Conservation (phyloP, 768 basidiomycete genomes). For the Agrocybe pediades region DNA sequence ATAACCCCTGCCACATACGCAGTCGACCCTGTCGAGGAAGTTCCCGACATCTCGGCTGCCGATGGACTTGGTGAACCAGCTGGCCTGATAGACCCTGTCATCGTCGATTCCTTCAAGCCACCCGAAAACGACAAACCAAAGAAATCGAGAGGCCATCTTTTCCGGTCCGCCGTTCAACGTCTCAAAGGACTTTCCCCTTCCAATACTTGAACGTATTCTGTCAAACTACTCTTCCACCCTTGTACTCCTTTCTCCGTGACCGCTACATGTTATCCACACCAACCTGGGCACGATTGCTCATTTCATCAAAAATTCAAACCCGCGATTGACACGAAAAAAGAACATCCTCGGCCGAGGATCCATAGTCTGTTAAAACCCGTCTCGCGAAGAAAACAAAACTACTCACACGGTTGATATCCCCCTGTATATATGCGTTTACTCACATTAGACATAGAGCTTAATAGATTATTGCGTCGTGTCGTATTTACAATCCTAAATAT, state of each 20-base stretch:
- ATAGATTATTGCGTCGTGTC: too few species aligned
- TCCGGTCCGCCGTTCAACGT: conserved; percentile 40
- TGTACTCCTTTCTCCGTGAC: too few species aligned
- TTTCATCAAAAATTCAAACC: background rate
- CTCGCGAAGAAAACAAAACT: conserved; percentile 16
- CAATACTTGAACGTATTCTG: conserved; percentile 14
- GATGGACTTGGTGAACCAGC: conserved; percentile 33
- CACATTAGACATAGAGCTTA: too few species aligned
- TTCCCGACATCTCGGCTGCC: conserved; percentile 44
- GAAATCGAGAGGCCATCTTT: conserved; percentile 30
- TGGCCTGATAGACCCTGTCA: conserved; percentile 5
- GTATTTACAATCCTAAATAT: too few species aligned
- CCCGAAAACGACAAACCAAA: conserved; percentile 19
- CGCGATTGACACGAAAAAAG: conserved; percentile 15
- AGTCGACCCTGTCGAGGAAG: conserved; percentile 40
- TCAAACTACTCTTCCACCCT: too few species aligned
- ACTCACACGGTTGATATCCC: background rate
- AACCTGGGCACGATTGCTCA: background rate
- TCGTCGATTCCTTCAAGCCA: conserved; percentile 13
- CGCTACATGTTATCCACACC: too few species aligned
- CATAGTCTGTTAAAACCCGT: conserved; percentile 9
- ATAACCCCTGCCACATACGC: conserved; percentile 49
- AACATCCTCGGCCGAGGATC: conserved; percentile 16
- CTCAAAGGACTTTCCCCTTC: conserved; percentile 34
- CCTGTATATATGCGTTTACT: background rate